A percentile compares a stretch with the other conserved stretches of the same genome.
phyloP scores from a whole-genome alignment of 768 basidiomycete species.

The Podaxis sp. region DNA sequence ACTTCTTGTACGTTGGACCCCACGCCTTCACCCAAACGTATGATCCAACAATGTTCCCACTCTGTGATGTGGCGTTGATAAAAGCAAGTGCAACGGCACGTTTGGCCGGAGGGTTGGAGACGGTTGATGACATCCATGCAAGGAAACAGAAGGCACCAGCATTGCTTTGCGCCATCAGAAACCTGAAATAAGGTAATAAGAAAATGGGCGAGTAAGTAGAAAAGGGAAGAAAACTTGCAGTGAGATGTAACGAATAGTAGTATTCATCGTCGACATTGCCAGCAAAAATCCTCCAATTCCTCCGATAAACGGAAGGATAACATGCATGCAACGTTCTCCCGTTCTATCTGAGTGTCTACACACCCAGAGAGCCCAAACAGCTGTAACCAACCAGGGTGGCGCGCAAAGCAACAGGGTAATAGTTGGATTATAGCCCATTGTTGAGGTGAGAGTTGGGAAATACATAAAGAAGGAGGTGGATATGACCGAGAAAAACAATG shows the following conservation, averaged over 20 bases:
- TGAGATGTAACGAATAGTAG: slow-evolving; percentile 61
- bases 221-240: slow-evolving; percentile 36
- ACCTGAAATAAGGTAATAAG: slow-evolving; percentile 38
- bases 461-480: slow-evolving; percentile 71
- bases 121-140: slow-evolving; percentile 50
- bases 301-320: slow-evolving; percentile 46
- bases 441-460: slow-evolving; percentile 73
- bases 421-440: slow-evolving; percentile 64
- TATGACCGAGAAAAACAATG: slow-evolving; percentile 41
- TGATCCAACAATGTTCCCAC: slow-evolving; percentile 85
- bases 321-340: slow-evolving; percentile 74
- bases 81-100: slow-evolving; percentile 85
- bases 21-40: slow-evolving; percentile 71
- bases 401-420: slow-evolving; percentile 57
- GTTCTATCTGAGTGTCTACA: slow-evolving; percentile 71
- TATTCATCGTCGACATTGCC: slow-evolving; percentile 62
- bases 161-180: slow-evolving; percentile 76
- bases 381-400: slow-evolving; percentile 66
- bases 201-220: not conserved
- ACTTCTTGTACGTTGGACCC: slow-evolving; percentile 70
- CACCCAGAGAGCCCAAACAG: slow-evolving; percentile 51
- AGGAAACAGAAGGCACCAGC: slow-evolving; percentile 69
- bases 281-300: slow-evolving; percentile 72
- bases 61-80: slow-evolving; percentile 78
- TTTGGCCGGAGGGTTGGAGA: slow-evolving; percentile 73